phyloP scores from a whole-genome alignment of 2,329 filamentous ascomycete genomes.

The Sclerotinia trifoliorum region DNA sequence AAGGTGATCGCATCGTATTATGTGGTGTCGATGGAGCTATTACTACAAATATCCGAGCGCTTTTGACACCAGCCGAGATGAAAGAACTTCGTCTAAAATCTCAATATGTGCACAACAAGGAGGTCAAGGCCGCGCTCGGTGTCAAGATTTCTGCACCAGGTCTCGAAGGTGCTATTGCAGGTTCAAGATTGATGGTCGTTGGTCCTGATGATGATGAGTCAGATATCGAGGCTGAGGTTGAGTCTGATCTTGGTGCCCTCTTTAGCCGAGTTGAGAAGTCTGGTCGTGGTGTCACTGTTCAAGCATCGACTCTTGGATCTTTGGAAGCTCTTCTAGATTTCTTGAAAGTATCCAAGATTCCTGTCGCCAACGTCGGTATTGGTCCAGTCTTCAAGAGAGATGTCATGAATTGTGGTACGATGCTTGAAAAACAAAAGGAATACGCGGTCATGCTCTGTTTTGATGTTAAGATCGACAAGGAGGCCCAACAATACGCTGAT shows the following conservation, averaged over 20 bases:
- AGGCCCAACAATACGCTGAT: slow-evolving; percentile 85
- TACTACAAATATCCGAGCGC: slow-evolving; percentile 88
- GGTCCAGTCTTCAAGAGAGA: slow-evolving; percentile 98
- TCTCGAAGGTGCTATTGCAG: slow-evolving; percentile 92
- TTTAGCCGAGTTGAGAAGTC: slow-evolving; percentile 90
- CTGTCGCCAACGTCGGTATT: slow-evolving; percentile 94
- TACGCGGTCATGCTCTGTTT: slow-evolving; percentile 99
- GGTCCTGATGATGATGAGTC: slow-evolving; percentile 96
- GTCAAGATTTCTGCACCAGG: slow-evolving; percentile 98
- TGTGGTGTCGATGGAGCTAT: slow-evolving; percentile 98
- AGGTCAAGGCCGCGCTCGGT: slow-evolving; percentile 96
- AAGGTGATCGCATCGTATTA: slow-evolving; percentile 91
- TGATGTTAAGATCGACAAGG: slow-evolving; percentile 98
- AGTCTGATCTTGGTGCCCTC: slow-evolving; percentile 87
- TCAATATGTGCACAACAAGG: slow-evolving; percentile 97
- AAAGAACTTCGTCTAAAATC: slow-evolving; percentile 95
- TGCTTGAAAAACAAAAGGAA: slow-evolving; percentile 94
- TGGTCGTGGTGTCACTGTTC: slow-evolving; percentile 91
- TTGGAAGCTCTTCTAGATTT: slow-evolving; percentile 96
- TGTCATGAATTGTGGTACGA: slow-evolving; percentile 90
- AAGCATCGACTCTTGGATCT: slow-evolving; percentile 95
- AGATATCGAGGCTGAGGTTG: slow-evolving; percentile 93
- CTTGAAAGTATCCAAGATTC: slow-evolving; percentile 93
- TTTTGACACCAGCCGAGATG: slow-evolving; percentile 88
- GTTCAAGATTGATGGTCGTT: slow-evolving; percentile 90